Evolutionary conservation across 176 grass and related monocot species (phyloP).

Genomic region (Triticum timopheevii): DNA sequence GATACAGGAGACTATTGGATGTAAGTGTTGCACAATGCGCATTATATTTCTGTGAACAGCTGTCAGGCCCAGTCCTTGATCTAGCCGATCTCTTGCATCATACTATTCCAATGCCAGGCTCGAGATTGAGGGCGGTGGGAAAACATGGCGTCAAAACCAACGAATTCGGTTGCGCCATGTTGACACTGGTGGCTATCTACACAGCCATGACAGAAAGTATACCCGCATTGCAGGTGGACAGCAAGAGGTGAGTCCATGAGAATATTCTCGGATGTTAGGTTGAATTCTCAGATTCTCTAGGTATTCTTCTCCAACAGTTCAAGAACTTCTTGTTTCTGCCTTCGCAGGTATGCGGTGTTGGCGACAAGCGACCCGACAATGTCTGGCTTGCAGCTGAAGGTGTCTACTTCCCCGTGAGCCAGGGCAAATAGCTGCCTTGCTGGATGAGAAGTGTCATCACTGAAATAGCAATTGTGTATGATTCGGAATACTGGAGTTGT

Average conservation of each 20-base stretch:
- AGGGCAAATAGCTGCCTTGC: conserved; percentile 38
- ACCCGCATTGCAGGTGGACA: conserved; percentile 86
- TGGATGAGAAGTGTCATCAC: neutral
- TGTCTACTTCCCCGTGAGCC: conserved; percentile 64
- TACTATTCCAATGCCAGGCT: conserved; percentile 42
- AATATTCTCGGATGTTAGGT: neutral
- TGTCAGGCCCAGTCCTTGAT: neutral
- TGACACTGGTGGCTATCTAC: conserved; percentile 84
- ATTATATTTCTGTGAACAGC: neutral
- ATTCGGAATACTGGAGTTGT: conserved; percentile 14
- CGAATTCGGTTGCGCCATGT: conserved; percentile 68
- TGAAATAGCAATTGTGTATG: neutral
- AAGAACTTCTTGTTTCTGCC: conserved; percentile 18
- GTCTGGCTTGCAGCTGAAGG: conserved; percentile 85
- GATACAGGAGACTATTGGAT: conserved; percentile 95
- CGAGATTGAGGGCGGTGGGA: conserved; percentile 66
- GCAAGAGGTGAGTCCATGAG: conserved; percentile 69
- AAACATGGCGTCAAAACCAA: conserved; percentile 82
- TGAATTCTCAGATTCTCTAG: neutral
- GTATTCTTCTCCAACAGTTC: neutral
- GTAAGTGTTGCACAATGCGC: conserved; percentile 36
- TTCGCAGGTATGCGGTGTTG: conserved; percentile 76
- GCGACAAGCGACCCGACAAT: conserved; percentile 79
- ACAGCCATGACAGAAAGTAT: conserved; percentile 93
- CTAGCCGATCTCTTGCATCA: neutral